Percentiles rank a stretch among this genome's conserved stretches.
Conservation (phyloP, 495 filamentous ascomycete genomes). For the Viridothelium virens region DNA sequence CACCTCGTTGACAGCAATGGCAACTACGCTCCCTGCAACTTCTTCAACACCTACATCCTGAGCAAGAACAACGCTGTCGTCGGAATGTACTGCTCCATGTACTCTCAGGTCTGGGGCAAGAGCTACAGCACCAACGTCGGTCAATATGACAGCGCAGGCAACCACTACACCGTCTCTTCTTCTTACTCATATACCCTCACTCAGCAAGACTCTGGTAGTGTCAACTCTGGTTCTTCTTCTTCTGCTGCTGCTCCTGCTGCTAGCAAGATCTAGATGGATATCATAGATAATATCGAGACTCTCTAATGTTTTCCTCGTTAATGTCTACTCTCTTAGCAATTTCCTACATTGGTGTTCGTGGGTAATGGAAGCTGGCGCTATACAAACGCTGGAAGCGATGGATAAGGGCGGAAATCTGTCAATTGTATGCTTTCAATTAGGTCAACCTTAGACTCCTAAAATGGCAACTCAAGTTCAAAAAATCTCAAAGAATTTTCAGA, state of each 20-base stretch:
- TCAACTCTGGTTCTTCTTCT: slow-evolving; percentile 3
- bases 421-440: not conserved
- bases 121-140: slow-evolving; percentile 25
- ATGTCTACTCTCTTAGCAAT: not conserved
- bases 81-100: slow-evolving; percentile 19
- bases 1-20: slow-evolving; percentile 14
- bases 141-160: slow-evolving; percentile 14
- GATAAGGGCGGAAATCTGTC: not conserved
- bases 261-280: not conserved
- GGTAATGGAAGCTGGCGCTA: not conserved
- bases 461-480: slow-evolving; percentile 3
- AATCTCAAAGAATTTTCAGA: too few species aligned
- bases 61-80: slow-evolving; percentile 14
- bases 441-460: not conserved
- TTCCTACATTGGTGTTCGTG: slow-evolving; percentile 3
- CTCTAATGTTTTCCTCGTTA: not conserved
- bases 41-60: slow-evolving; percentile 26
- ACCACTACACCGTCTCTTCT: slow-evolving; percentile 16
- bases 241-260: not conserved
- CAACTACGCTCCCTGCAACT: slow-evolving; percentile 17
- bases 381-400: not conserved
- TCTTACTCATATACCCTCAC: slow-evolving; percentile 14
- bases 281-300: too few species aligned
- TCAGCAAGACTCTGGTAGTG: slow-evolving; percentile 6
- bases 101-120: slow-evolving; percentile 21